Evolutionary conservation across 352 stramenopile species (phyloP), one percentile per base, ranked within the genome.

Genomic region (Globisporangium spinosum): DNA sequence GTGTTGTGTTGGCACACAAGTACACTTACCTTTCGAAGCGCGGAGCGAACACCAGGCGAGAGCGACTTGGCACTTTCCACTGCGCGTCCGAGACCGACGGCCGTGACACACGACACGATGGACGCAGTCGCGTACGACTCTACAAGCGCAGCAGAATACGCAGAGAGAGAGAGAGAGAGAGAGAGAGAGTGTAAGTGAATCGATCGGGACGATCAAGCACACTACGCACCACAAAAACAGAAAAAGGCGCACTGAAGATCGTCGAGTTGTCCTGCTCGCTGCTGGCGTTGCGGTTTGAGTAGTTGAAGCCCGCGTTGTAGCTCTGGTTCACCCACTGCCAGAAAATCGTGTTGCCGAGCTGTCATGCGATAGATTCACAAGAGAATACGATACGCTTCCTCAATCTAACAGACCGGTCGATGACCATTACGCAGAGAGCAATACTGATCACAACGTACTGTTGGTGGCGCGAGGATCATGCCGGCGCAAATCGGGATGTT

Each of bases 251-350:
- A 93, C 87, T 94, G 51, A 92, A 60, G 70, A 94, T 92, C 25
- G 82, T 86, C 38, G 72, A 75, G 61, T 72, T 92, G 67, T 92
- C 82, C 62, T 94, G 84, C 45, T 91, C 84, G 63, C 83, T 89
- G 62, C 82, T 94, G 32, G 86, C 87, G 59, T 93, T 94, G 65
- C 89, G 84, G 72, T 96, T 96, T 34, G 89, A 84, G 71, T 94
- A 96, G 80, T 96, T 96, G 71, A 94, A 95, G 58, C 85, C 87
- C 1, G 87, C 86, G 73, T 92, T 95, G 77, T 94, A 96, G 73
- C 84, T 94, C 62, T 96, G 89, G 71, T 96, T 96, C 59, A 92
- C 74, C 89, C 89, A 96, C 68, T 96, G 89, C 85, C 80, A 95
- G 58, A 96, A 94, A 47, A 96, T 79, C 64, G 88, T 94, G 73